Conservation (phyloP, 2,329 filamentous ascomycete genomes). For the Talaromyces verruculosus region DNA sequence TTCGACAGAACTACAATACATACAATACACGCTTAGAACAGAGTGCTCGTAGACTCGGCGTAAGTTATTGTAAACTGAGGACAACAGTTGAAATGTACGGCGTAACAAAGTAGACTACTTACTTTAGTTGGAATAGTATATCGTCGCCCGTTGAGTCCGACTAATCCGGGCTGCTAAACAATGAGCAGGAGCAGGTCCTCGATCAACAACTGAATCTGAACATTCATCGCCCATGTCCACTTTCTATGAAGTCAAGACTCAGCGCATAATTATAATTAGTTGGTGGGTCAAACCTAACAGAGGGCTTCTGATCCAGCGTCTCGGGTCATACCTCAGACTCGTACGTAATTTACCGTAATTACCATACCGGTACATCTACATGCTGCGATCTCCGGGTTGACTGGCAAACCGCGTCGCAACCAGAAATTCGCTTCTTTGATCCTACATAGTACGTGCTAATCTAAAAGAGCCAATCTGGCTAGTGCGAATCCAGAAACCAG, state of each 20-base stretch:
- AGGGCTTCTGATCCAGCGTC: conserved; percentile 14
- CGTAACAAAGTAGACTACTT: conserved; percentile 3
- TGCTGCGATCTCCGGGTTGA: not conserved
- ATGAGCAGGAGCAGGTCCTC: not conserved
- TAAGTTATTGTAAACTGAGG: not conserved
- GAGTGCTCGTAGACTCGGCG: not conserved
- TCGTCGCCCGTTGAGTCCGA: not conserved
- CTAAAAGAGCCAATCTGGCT: not conserved
- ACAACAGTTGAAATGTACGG: not conserved
- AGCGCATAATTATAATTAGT: not conserved
- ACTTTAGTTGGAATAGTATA: conserved; percentile 4
- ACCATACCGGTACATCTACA: conserved; percentile 8
- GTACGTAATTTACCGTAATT: conserved; percentile 8
- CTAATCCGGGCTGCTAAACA: not conserved
- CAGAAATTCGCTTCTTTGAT: not conserved
- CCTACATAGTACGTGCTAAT: not conserved
- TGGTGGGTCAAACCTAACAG: not conserved
- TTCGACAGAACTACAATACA: not conserved
- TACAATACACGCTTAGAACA: not conserved
- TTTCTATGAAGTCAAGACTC: conserved; percentile 1
- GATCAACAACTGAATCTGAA: not conserved
- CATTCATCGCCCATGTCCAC: not conserved
- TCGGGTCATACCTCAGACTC: conserved; percentile 7
- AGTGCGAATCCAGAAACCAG: conserved; percentile 9
- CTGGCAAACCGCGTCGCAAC: not conserved